These are phyloP conservation scores for Karstenula rhodostoma DNA, from an alignment of 2,329 filamentous ascomycete species.

Conservation along the genomic window DNA sequence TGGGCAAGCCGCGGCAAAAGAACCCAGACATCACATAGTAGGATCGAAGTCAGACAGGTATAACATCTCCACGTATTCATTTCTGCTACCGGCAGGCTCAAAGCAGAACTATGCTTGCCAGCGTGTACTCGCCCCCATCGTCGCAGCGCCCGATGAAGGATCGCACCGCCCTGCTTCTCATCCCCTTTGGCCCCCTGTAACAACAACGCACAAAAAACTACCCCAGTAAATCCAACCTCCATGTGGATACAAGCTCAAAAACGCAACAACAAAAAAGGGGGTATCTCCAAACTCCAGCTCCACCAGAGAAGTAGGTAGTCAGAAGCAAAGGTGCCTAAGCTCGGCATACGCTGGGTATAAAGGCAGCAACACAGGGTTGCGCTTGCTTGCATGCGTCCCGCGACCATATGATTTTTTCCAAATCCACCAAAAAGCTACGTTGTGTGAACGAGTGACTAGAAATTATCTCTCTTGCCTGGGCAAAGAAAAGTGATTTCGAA, in stretches of 20 bases:
- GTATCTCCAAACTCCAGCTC: slow-evolving; percentile 53
- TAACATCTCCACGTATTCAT: slow-evolving; percentile 1
- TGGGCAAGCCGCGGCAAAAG: too few species aligned
- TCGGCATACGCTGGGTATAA: slow-evolving; percentile 6
- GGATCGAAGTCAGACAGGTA: not conserved
- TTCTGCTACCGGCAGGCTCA: slow-evolving; percentile 1
- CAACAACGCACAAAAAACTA: slow-evolving; percentile 3
- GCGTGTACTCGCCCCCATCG: not conserved
- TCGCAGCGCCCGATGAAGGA: not conserved
- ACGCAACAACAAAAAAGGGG: slow-evolving; percentile 31
- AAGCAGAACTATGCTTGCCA: not conserved
- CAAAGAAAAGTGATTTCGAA: slow-evolving; percentile 8
- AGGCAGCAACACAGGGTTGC: slow-evolving; percentile 10
- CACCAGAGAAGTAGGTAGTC: slow-evolving; percentile 43
- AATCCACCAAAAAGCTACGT: slow-evolving; percentile 8
- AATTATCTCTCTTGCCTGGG: slow-evolving; percentile 21
- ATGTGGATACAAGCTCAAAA: not conserved
- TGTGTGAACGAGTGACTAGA: slow-evolving; percentile 16
- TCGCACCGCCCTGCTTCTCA: not conserved
- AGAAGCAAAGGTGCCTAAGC: slow-evolving; percentile 17
- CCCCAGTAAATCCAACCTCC: not conserved
- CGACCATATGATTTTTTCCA: slow-evolving; percentile 4
- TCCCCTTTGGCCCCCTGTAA: not conserved
- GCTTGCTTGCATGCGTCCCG: slow-evolving; percentile 6
- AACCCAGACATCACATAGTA: not conserved